Evolutionary conservation across 2,329 filamentous ascomycete genomes (phyloP), one percentile per base, ranked within the genome.

Genomic region (Colletotrichum sp.): DNA sequence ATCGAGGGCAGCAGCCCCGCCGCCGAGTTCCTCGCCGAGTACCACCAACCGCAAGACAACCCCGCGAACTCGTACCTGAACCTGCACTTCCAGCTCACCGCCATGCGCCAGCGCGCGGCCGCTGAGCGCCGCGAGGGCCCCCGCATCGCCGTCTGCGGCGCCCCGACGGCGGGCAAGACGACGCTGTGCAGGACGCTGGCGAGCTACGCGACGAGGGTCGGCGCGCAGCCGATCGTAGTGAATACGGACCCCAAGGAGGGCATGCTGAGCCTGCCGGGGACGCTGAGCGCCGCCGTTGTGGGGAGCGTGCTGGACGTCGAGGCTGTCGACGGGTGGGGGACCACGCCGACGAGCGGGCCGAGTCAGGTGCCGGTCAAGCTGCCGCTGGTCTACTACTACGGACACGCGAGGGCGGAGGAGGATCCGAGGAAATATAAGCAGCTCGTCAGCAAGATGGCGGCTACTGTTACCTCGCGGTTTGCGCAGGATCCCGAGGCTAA

Each of bases 341-440:
- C 91, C 79, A 96, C 95, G 79, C 96, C 96, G 0, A 98, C 96
- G 80, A 98, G 94, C 78, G 97, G 96, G 0, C 96, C 97, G 1
- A 97, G 94, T 79, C 91, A 93, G 1, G 93, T 98, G 22, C 96
- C 96, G 0, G 95, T 98, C 68, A 98, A 98, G 87, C 89, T 98
- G 80, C 97, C 97, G 7, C 87, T 99, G 70, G 95, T 96, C 32
- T 98, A 98, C 82, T 95, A 96, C 84, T 98, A 95, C 83, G 96
- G 97, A 19, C 88, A 94, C 77, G 89, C 91, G 68, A 92, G 89
- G 77, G 91, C 95, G 1, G 93, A 95, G 79, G 94, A 95, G 66
- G 94, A 95, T 76, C 88, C 91, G 0, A 90, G 88, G 39, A 86
- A 96, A 59, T 98, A 94, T 86, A 94, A 92, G 81, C 90, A 93